These are phyloP conservation scores for Verruconis gallopava DNA, from an alignment of 2,329 filamentous ascomycete genomes.

Conservation along the genomic window DNA sequence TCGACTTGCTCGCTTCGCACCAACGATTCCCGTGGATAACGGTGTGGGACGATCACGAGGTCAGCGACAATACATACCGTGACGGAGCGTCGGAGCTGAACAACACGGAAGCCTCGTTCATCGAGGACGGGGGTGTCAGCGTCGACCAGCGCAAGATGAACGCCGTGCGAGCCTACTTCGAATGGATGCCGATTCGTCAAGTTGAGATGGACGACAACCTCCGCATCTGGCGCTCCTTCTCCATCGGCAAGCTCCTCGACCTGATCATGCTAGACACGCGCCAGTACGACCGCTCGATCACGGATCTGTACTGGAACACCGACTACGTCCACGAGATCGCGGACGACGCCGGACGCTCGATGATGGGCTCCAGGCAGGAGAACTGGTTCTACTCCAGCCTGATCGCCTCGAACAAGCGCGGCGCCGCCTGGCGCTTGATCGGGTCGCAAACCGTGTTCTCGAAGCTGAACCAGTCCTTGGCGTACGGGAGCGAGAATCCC, in stretches of 20 bases:
- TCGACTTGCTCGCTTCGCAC: slow-evolving; percentile 44
- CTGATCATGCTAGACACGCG: slow-evolving; percentile 57
- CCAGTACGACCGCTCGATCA: slow-evolving; percentile 49
- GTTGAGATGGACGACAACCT: slow-evolving; percentile 55
- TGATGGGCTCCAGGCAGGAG: slow-evolving; percentile 10
- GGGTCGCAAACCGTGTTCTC: slow-evolving; percentile 56
- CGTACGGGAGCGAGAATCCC: slow-evolving; percentile 21
- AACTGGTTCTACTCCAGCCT: slow-evolving; percentile 51
- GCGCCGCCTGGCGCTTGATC: slow-evolving; percentile 57
- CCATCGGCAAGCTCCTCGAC: slow-evolving; percentile 52
- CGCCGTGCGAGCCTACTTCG: slow-evolving; percentile 55
- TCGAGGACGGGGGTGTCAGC: slow-evolving; percentile 42
- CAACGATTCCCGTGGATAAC: slow-evolving; percentile 49
- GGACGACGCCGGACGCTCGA: slow-evolving; percentile 9
- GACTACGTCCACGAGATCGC: slow-evolving; percentile 10
- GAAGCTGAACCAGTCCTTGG: slow-evolving; percentile 36
- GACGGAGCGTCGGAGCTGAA: slow-evolving; percentile 48
- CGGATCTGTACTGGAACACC: slow-evolving; percentile 6
- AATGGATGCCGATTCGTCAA: slow-evolving; percentile 43
- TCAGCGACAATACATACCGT: slow-evolving; percentile 52
- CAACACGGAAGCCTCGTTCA: slow-evolving; percentile 55
- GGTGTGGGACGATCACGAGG: slow-evolving; percentile 52
- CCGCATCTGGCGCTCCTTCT: slow-evolving; percentile 54
- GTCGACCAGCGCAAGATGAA: slow-evolving; percentile 65
- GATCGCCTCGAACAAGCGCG: slow-evolving; percentile 11